Percentiles rank a stretch among this genome's conserved stretches.
Conservation (phyloP, 2,329 filamentous ascomycete species). For the Plenodomus lindquistii region DNA sequence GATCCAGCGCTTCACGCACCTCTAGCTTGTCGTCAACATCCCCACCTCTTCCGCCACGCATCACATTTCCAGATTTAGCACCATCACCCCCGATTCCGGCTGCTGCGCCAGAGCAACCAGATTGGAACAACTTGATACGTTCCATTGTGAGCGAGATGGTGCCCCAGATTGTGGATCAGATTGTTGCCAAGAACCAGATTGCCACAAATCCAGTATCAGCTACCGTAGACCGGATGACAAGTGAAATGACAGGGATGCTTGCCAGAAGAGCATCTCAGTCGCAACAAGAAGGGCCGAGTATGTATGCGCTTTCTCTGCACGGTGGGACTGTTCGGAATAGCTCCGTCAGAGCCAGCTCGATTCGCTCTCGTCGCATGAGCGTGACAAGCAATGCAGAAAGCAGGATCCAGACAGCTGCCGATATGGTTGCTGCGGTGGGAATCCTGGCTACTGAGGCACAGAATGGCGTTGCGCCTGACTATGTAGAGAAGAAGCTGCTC, state of each 20-base stretch:
- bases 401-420: slow-evolving; percentile 35
- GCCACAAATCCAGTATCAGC: slow-evolving; percentile 18
- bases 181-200: slow-evolving; percentile 32
- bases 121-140: slow-evolving; percentile 35
- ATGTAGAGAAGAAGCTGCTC: slow-evolving; percentile 40
- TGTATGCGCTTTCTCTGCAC: slow-evolving; percentile 26
- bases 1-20: slow-evolving; percentile 6
- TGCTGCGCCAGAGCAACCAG: slow-evolving; percentile 15
- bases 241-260: slow-evolving; percentile 36
- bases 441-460: slow-evolving; percentile 35
- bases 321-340: background rate
- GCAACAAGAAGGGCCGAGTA: slow-evolving; percentile 23
- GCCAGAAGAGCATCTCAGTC: slow-evolving; percentile 29
- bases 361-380: slow-evolving; percentile 33
- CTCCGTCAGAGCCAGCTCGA: slow-evolving; percentile 14
- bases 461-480: slow-evolving; percentile 32
- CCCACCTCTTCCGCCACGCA: slow-evolving; percentile 19
- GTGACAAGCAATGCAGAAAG: slow-evolving; percentile 34
- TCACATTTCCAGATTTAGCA: slow-evolving; percentile 12
- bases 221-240: slow-evolving; percentile 34
- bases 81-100: background rate
- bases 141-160: slow-evolving; percentile 41
- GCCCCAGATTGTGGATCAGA: slow-evolving; percentile 37
- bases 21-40: slow-evolving; percentile 11
- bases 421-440: slow-evolving; percentile 39